Conservation (phyloP, 352 stramenopile genomes). For the Hyphochytrium catenoides region DNA sequence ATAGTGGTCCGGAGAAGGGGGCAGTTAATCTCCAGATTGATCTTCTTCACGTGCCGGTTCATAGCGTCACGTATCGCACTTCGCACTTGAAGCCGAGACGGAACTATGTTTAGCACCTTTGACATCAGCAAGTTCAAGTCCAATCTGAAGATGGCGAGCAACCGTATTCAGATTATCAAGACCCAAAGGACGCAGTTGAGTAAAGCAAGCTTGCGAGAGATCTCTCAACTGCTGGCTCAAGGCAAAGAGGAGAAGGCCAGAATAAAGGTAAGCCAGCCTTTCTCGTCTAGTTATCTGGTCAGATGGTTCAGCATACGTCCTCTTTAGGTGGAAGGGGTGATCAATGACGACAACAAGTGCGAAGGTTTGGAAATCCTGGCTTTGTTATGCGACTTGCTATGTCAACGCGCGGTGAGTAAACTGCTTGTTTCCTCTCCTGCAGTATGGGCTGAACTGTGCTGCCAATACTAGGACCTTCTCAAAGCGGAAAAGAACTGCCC, state of each 20-base stretch:
- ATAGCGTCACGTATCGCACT: too few relatives aligned
- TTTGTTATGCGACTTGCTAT: slow-evolving; percentile 74
- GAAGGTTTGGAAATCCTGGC: slow-evolving; percentile 87
- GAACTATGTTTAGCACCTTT: slow-evolving; percentile 49
- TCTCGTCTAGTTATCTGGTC: not conserved
- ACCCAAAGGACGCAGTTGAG: slow-evolving; percentile 69
- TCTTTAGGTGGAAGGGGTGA: slow-evolving; percentile 60
- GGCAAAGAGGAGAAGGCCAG: slow-evolving; percentile 78
- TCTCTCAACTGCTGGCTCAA: slow-evolving; percentile 43
- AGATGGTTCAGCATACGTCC: not conserved
- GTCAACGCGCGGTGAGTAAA: slow-evolving; percentile 49
- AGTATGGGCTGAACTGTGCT: not conserved
- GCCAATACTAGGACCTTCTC: slow-evolving; percentile 39
- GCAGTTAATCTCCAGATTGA: too few relatives aligned
- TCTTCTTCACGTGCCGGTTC: too few relatives aligned
- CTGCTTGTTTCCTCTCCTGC: not conserved
- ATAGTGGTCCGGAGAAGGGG: too few relatives aligned
- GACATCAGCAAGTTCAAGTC: slow-evolving; percentile 74
- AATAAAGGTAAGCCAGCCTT: slow-evolving; percentile 50
- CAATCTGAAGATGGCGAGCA: slow-evolving; percentile 74
- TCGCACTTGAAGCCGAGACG: slow-evolving; percentile 3
- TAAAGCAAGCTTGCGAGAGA: slow-evolving; percentile 36
- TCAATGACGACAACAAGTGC: slow-evolving; percentile 82
- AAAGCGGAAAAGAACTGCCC: slow-evolving; percentile 70
- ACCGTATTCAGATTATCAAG: slow-evolving; percentile 67